phyloP scores from a whole-genome alignment of 768 basidiomycete species.

The Panus rudis region DNA sequence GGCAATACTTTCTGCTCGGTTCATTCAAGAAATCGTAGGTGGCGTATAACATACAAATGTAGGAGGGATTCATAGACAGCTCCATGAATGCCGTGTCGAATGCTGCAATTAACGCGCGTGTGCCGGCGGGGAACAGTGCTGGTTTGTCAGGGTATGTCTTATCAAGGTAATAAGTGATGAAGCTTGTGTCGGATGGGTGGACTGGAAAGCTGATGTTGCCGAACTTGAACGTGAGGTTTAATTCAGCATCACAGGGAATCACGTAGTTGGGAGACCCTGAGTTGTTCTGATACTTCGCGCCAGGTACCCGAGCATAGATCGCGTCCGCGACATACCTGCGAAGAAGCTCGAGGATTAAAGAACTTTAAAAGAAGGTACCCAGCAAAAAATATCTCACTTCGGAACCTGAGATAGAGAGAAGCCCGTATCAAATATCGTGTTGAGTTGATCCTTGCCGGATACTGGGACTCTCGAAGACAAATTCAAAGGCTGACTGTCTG shows the following conservation, averaged over 20 bases:
- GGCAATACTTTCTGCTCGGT: slow-evolving; percentile 21
- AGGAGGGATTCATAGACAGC: background rate
- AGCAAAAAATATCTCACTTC: slow-evolving; percentile 26
- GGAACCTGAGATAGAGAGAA: slow-evolving; percentile 62
- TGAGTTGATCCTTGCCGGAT: slow-evolving; percentile 39
- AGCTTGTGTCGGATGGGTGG: slow-evolving; percentile 62
- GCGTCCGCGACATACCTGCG: slow-evolving; percentile 45
- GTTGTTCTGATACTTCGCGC: slow-evolving; percentile 39
- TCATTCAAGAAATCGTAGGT: background rate
- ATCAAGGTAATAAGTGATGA: slow-evolving; percentile 48
- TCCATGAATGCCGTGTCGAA: slow-evolving; percentile 19
- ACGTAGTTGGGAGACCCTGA: slow-evolving; percentile 44
- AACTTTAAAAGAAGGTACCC: slow-evolving; percentile 6
- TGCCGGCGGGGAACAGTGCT: slow-evolving; percentile 30
- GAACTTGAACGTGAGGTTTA: slow-evolving; percentile 63
- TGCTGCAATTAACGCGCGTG: slow-evolving; percentile 32
- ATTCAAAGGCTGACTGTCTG: slow-evolving; percentile 44
- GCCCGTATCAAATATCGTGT: slow-evolving; percentile 63
- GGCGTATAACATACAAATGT: background rate
- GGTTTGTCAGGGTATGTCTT: slow-evolving; percentile 38
- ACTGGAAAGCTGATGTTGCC: slow-evolving; percentile 50
- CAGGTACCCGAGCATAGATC: slow-evolving; percentile 50
- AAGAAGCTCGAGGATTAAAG: slow-evolving; percentile 9
- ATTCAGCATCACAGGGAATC: slow-evolving; percentile 54
- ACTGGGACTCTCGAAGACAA: slow-evolving; percentile 40